These are phyloP conservation scores for Elsinoe fawcettii DNA, from an alignment of 2,329 filamentous ascomycete species.

Conservation along the genomic window DNA sequence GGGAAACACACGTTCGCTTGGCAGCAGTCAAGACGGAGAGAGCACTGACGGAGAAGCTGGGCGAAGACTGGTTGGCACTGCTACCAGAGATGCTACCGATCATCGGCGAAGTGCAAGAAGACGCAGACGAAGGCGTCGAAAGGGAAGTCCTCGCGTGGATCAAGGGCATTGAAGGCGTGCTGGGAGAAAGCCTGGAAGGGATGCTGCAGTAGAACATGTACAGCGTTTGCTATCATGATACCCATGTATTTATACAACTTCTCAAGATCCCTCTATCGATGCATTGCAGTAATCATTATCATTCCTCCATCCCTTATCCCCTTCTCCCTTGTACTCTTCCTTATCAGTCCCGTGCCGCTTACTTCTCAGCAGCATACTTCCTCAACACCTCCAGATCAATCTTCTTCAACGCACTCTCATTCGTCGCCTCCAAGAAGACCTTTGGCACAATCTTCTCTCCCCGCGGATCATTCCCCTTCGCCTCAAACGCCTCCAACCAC, in stretches of 20 bases:
- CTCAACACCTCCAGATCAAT: constrained; percentile 44
- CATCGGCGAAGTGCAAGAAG: constrained; percentile 91
- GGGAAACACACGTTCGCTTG: constrained; percentile 63
- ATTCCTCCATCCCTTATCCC: not conserved
- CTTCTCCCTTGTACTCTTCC: not conserved
- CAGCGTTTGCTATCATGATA: not conserved
- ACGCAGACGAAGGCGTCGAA: constrained; percentile 91
- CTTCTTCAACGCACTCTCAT: constrained; percentile 44
- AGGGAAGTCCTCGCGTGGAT: constrained; percentile 86
- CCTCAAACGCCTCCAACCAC: constrained; percentile 49
- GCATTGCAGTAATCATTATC: not conserved
- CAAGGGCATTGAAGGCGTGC: constrained; percentile 73
- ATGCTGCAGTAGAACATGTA: constrained; percentile 53
- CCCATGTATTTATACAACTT: constrained; percentile 8
- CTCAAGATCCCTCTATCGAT: not conserved
- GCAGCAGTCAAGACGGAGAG: constrained; percentile 78
- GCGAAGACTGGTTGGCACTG: constrained; percentile 88
- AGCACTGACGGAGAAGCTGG: constrained; percentile 54
- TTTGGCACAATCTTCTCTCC: constrained; percentile 41
- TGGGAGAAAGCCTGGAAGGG: constrained; percentile 83
- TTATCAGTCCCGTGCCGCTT: constrained; percentile 18
- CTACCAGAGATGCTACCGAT: constrained; percentile 93
- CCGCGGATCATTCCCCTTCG: constrained; percentile 36
- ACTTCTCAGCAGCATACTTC: constrained; percentile 41
- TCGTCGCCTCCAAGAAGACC: constrained; percentile 46